Conservation (phyloP, 2,329 filamentous ascomycete species). For the Aspergillus sp. region DNA sequence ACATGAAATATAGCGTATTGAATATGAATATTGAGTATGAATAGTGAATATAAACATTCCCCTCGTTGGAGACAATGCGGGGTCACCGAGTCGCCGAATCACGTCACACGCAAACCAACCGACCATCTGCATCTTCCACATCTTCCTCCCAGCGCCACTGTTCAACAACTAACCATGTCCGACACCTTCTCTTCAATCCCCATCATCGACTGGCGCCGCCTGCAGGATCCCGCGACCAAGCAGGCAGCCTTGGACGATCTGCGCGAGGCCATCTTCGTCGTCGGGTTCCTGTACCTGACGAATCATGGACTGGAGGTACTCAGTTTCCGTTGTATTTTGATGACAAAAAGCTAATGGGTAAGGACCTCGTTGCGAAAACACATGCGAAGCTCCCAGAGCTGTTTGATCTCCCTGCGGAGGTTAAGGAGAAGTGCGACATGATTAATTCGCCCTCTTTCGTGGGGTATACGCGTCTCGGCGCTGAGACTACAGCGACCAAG, state of each 20-base stretch:
- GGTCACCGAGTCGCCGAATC: too few relatives aligned
- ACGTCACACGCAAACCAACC: too few relatives aligned
- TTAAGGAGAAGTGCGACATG: slow-evolving; percentile 32
- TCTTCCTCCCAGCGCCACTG: background rate
- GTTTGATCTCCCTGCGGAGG: slow-evolving; percentile 25
- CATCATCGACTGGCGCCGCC: slow-evolving; percentile 28
- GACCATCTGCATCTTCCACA: too few relatives aligned
- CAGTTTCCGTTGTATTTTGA: background rate
- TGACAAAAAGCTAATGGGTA: background rate
- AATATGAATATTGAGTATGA: too few relatives aligned
- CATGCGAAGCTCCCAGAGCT: slow-evolving; percentile 26
- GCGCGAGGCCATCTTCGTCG: slow-evolving; percentile 34
- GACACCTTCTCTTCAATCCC: slow-evolving; percentile 32
- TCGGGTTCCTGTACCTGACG: slow-evolving; percentile 36
- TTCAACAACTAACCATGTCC: slow-evolving; percentile 14
- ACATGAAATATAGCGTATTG: too few relatives aligned
- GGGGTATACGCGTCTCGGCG: slow-evolving; percentile 35
- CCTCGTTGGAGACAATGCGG: too few relatives aligned
- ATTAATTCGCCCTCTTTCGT: slow-evolving; percentile 34
- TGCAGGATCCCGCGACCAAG: slow-evolving; percentile 26
- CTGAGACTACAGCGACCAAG: slow-evolving; percentile 32
- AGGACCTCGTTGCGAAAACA: slow-evolving; percentile 23
- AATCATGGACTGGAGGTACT: slow-evolving; percentile 36
- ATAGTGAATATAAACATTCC: too few relatives aligned
- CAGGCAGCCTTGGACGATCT: slow-evolving; percentile 24